A percentile compares a stretch with the other conserved stretches of the same genome.
These are phyloP conservation scores for Amylocarpus encephaloides DNA, from an alignment of 2,329 filamentous ascomycete species.

Conservation along the genomic window DNA sequence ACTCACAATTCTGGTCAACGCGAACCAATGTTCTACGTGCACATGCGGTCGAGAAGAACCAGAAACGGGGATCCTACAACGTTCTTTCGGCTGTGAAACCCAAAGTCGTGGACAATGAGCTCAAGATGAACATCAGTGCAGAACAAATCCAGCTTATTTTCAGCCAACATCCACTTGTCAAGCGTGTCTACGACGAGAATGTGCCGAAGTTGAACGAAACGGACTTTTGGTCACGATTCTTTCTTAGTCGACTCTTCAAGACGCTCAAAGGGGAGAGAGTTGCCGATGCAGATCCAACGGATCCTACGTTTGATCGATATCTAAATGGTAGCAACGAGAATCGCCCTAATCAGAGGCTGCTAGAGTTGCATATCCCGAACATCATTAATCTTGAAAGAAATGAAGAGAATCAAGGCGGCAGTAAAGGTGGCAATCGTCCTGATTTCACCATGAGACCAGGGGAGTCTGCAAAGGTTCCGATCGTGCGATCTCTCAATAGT, in stretches of 20 bases:
- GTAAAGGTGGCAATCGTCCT: conserved; percentile 73
- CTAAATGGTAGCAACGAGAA: conserved; percentile 63
- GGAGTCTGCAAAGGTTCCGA: conserved; percentile 70
- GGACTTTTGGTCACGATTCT: conserved; percentile 92
- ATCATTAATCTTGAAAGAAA: conserved; percentile 92
- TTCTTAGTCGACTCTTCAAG: conserved; percentile 83
- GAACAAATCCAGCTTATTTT: conserved; percentile 94
- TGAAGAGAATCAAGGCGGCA: conserved; percentile 86
- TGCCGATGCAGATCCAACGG: conserved; percentile 66
- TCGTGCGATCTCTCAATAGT: conserved; percentile 82
- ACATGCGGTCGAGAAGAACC: conserved; percentile 81
- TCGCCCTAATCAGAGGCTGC: conserved; percentile 45
- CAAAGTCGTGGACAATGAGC: conserved; percentile 64
- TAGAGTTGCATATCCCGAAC: conserved; percentile 67
- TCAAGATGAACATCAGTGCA: conserved; percentile 77
- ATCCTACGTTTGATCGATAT: conserved; percentile 81
- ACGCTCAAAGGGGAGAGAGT: conserved; percentile 86
- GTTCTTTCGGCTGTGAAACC: conserved; percentile 87
- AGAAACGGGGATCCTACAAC: conserved; percentile 87
- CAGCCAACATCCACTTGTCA: conserved; percentile 84
- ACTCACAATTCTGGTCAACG: conserved; percentile 90
- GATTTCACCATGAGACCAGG: conserved; percentile 84
- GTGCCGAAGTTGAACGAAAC: conserved; percentile 73
- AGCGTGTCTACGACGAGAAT: conserved; percentile 86
- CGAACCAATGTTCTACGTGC: conserved; percentile 79